Evolutionary conservation across 768 basidiomycete species (phyloP).

Genomic region (Daedaleopsis nitida): DNA sequence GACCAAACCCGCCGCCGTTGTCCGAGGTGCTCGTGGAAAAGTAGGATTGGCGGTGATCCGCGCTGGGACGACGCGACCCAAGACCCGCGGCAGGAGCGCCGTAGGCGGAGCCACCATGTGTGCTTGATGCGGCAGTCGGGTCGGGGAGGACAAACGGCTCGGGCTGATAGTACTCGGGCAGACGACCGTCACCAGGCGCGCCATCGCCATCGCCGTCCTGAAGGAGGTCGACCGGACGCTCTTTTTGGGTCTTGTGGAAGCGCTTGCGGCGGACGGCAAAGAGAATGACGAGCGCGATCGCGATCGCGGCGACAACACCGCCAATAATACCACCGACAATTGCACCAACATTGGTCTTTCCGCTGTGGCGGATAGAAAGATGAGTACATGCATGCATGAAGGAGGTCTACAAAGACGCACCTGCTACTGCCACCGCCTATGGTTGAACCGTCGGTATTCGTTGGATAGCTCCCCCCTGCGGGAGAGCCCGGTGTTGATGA

Average conservation of each 20-base stretch:
- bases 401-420: background rate
- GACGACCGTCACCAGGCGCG: constrained; percentile 42
- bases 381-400: constrained; percentile 1
- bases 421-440: constrained; percentile 23
- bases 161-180: constrained; percentile 72
- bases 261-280: constrained; percentile 51
- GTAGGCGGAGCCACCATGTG: constrained; percentile 31
- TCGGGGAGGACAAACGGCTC: constrained; percentile 76
- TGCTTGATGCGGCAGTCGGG: constrained; percentile 48
- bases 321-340: constrained; percentile 53
- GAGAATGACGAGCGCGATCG: constrained; percentile 43
- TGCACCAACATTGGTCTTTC: constrained; percentile 20
- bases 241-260: constrained; percentile 42
- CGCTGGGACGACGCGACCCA: constrained; percentile 9
- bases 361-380: constrained; percentile 3
- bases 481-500: constrained; percentile 78
- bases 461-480: constrained; percentile 74
- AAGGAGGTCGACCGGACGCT: constrained; percentile 69
- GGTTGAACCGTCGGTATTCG: constrained; percentile 44
- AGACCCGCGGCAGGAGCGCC: background rate
- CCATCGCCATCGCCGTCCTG: constrained; percentile 56
- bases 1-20: constrained; percentile 15
- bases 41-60: constrained; percentile 24
- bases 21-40: constrained; percentile 19
- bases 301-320: constrained; percentile 52